phyloP scores from a whole-genome alignment of 2,329 filamentous ascomycete species.

The Scytalidium sp. region DNA sequence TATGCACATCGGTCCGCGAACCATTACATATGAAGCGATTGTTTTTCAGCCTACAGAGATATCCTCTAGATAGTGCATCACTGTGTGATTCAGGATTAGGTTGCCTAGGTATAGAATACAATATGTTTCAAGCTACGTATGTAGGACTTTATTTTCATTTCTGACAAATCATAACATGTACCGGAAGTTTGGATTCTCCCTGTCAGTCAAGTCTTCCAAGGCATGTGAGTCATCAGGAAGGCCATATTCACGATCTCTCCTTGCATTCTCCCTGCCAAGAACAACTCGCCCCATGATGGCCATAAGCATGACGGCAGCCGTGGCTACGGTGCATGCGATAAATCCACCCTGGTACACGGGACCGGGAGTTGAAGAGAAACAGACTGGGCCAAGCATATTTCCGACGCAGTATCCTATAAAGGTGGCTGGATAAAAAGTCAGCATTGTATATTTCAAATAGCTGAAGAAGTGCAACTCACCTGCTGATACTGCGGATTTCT shows the following conservation, averaged over 20 bases:
- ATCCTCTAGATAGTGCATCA: too few relatives aligned
- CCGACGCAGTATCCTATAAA: background rate
- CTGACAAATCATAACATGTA: conserved; percentile 18
- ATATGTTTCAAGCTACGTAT: too few relatives aligned
- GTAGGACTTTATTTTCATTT: too few relatives aligned
- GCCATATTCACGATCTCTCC: conserved; percentile 14
- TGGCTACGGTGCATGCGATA: conserved; percentile 47
- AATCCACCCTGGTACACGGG: conserved; percentile 35
- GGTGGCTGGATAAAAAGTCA: background rate
- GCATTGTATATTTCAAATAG: background rate
- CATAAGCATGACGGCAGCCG: conserved; percentile 53
- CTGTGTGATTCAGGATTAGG: too few relatives aligned
- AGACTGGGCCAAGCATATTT: conserved; percentile 50
- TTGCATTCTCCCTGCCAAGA: conserved; percentile 21
- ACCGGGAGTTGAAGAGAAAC: conserved; percentile 26
- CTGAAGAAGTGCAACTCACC: conserved; percentile 32
- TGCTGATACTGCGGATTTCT: conserved; percentile 47
- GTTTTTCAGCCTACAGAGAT: too few relatives aligned
- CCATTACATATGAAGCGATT: too few relatives aligned
- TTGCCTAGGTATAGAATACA: too few relatives aligned
- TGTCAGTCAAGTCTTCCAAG: conserved; percentile 28
- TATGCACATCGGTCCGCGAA: too few relatives aligned
- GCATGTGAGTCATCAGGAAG: conserved; percentile 21
- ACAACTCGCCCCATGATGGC: conserved; percentile 33
- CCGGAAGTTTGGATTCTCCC: conserved; percentile 24